Base-by-base conservation (phyloP, 352 stramenopile species). In the Salisapilia sapeloensis region DNA sequence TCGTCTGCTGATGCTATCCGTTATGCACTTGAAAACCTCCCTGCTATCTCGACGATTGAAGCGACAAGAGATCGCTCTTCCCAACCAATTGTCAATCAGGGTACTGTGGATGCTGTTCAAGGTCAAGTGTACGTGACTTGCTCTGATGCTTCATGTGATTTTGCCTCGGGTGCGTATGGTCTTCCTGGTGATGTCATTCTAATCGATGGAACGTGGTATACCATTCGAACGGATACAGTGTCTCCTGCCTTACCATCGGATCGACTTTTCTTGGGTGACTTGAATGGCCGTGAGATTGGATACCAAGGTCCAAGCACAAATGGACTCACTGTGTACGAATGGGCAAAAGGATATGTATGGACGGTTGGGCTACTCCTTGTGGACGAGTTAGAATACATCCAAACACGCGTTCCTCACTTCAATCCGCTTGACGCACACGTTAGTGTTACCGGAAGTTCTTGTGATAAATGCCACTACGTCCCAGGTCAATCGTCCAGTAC, bases 331-430 rank as follows among this genome's bases (percentile, higher is more conserved):
- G 62, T 77, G 1, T 75, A 66, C 27, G 66, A 83, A 35, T 86
- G 66, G 71, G 57, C 59, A 7, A 80, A 72, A 35, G 71, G 71
- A 16, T 83, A 83, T 24, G 33, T 59, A 2, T 86, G 65, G 64
- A 56, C 49, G 3, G 64, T 78, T 4, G 40, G 51, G 4, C 56
- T 86, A 56, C 43, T 86, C 7, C 45, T 36, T 8, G 48, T 83
- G 8, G 30, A 40, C 9, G 29, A 58, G 2, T 40, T 83, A 2
- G 23, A 10, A 3, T 75, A 74, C 23, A 30, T 83, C 18, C 51
- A 50, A 2, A 36, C 64, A 6, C 80, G 80, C 40, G 60, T 77
- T 23, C 67, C 67, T 1, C 53, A 64, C 0, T 29, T 80, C 22
- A 54, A 59, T 22, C 66, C 66, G 8, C 29, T 19, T 0, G 67